Conservation (phyloP, 2,329 filamentous ascomycete species). For the Triangularia verruculosa region DNA sequence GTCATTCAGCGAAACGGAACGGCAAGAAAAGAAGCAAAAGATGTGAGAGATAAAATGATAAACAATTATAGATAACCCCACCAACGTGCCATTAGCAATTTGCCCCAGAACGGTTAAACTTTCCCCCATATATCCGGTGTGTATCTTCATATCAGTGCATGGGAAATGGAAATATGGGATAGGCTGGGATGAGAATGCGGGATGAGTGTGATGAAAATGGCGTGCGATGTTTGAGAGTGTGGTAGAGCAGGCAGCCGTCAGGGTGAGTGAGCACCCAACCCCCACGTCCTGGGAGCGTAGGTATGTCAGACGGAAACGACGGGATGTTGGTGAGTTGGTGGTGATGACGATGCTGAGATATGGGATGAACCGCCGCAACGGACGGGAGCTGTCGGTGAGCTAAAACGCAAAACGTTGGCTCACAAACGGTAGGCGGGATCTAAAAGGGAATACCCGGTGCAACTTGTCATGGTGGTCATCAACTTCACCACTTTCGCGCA, state of each 20-base stretch:
- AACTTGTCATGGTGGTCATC: neutral
- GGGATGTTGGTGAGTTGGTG: neutral
- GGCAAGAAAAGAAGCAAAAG: neutral
- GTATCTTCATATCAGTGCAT: neutral
- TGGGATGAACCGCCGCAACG: constrained; percentile 7
- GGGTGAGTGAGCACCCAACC: neutral
- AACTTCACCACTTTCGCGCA: neutral
- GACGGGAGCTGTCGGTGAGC: constrained; percentile 13
- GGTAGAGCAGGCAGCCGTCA: neutral
- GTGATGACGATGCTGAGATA: neutral
- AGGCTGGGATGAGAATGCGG: too few relatives aligned
- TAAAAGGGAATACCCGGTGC: neutral
- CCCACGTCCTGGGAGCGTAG: neutral
- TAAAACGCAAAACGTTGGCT: constrained; percentile 1
- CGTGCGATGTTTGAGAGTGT: neutral
- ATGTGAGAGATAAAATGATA: constrained; percentile 1
- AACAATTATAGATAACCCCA: neutral
- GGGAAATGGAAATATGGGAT: neutral
- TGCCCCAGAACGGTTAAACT: neutral
- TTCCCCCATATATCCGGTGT: neutral
- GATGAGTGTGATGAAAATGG: too few relatives aligned
- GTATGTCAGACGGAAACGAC: neutral
- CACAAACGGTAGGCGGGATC: neutral
- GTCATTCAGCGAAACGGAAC: constrained; percentile 1
- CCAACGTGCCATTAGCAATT: neutral